Evolutionary conservation across 2,329 filamentous ascomycete species (phyloP).

Genomic region (Colletotrichum sp.): DNA sequence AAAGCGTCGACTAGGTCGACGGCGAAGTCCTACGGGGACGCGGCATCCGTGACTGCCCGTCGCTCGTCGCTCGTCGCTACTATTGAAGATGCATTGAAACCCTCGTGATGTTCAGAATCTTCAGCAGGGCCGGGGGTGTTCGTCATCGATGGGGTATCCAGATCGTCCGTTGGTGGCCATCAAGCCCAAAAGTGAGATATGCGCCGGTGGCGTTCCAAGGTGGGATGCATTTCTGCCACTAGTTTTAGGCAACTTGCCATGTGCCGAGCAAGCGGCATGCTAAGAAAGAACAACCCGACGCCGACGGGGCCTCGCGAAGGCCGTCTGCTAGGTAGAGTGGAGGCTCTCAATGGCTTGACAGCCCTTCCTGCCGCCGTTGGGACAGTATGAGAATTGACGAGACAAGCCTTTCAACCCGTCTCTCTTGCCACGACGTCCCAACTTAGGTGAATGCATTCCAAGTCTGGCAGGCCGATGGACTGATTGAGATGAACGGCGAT

Average conservation of each 20-base stretch:
- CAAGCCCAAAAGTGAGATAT: not conserved
- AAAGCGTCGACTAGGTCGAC: not conserved
- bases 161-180: not conserved
- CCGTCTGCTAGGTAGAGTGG: not conserved
- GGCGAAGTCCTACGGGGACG: not conserved
- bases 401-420: not conserved
- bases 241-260: not conserved
- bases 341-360: not conserved
- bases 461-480: not conserved
- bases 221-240: not conserved
- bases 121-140: not conserved
- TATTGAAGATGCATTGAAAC: not conserved
- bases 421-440: not conserved
- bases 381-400: not conserved
- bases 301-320: not conserved
- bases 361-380: not conserved
- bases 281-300: not conserved
- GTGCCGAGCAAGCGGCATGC: conserved; percentile 5
- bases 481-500: not conserved
- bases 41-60: not conserved
- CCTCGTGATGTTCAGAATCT: not conserved
- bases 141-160: not conserved
- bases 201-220: conserved; percentile 1
- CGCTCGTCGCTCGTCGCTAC: not conserved
- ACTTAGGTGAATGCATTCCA: not conserved